Base-by-base conservation (phyloP, 306 rosid species). In the Elaeagnus macrophylla region DNA sequence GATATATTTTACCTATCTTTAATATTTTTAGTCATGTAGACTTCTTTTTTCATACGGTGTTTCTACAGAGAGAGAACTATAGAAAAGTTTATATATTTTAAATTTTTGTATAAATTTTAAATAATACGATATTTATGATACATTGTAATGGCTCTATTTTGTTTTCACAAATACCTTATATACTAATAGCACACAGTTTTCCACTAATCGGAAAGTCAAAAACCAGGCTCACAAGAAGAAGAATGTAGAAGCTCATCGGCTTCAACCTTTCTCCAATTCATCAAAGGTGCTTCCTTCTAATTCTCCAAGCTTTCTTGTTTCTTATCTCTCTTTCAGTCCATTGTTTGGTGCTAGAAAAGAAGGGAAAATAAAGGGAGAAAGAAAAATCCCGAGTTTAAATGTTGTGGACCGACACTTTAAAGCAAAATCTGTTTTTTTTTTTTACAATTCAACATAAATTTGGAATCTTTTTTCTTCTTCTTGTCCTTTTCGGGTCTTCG, bases 341-440 rank as follows among this genome's bases (percentile, higher is more conserved):
- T n/a, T n/a, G n/a, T n/a, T n/a, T n/a, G n/a, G n/a, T n/a, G n/a
- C n/a, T n/a, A n/a, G n/a, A n/a, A n/a, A n/a, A 63, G 12, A 13
- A n/a, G 14, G 19, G 53, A 59, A 46, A 35, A 35, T 6, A 10
- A 11, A 20, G 38, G 20, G 14, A 47, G 7, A 17, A 35, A 20
- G 11, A n/a, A 10, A 53, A 54, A 40, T 6, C 41, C n/a, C n/a
- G 39, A 54, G 14, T 12, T 48, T 2, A 48, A 5, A 19, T 12
- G 10, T 63, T 51, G 13, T 12, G 64, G 42, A 44, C 40, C 7
- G 20, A 37, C 1, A 5, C 7, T 16, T 40, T 3, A 18, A 62
- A 50, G 25, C 61, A 12, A 37, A 37, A 70, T n/a, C n/a, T n/a
- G n/a, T n/a, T n/a, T 52, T 57, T 50, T 55, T 54, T 65, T 60